Conservation (phyloP, 2,329 filamentous ascomycete genomes). For the Botrytis medusae region DNA sequence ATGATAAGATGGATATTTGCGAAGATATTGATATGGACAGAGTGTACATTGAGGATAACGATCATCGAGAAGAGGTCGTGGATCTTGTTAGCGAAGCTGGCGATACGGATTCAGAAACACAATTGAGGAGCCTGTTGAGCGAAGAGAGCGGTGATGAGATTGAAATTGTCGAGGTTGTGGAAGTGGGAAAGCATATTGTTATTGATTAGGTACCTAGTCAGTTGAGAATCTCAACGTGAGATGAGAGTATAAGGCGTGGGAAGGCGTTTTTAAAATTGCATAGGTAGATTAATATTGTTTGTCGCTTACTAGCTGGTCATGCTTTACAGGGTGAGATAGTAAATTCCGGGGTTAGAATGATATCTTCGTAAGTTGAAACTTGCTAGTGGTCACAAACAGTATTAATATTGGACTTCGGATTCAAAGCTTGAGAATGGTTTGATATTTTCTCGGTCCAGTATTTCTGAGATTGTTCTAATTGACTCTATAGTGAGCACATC, state of each 20-base stretch:
- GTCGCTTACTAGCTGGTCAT: rapidly evolving
- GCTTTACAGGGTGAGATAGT: background rate
- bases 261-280: background rate
- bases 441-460: no score
- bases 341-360: no score
- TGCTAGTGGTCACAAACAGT: no score
- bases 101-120: background rate
- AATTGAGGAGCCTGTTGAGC: no score
- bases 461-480: no score
- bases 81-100: background rate
- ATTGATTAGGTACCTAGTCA: background rate
- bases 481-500: no score
- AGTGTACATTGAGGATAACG: background rate
- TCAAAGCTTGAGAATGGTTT: no score
- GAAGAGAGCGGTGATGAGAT: background rate
- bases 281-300: background rate
- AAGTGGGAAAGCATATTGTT: background rate
- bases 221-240: background rate
- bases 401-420: no score
- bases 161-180: background rate
- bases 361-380: no score
- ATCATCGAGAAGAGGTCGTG: background rate
- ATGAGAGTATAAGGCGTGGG: background rate
- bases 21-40: background rate
- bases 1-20: background rate